Base-by-base conservation (phyloP, 2,329 filamentous ascomycete species). In the Dactylellina sp. region DNA sequence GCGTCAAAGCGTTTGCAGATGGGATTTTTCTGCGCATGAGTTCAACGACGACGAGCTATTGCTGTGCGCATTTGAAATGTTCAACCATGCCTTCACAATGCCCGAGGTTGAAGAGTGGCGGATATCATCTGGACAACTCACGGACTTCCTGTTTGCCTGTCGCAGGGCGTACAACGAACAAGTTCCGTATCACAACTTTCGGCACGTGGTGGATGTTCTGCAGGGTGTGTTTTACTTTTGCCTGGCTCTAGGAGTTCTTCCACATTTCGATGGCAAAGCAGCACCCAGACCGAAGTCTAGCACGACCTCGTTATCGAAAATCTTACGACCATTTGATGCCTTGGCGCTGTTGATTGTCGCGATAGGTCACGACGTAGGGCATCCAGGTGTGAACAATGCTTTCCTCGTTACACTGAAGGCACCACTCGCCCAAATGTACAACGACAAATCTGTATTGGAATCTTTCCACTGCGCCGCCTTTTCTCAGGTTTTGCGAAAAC, bases 391-490 rank as follows among this genome's bases (percentile, higher is more conserved):
- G 79, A 99, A 98, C 83, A 99, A 99, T 80, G 93, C 94, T 28
- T 99, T 99, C 80, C 84, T 99, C 3, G 89, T 97, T 16, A 93
- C 91, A 32, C 86, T 97, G 32, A 97, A 97, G 80, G 91, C 95
- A 16, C 94, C 95, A 0, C 84, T 99, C 25, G 95, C 95, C 11
- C 93, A 97, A 81, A 85, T 98, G 12, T 99, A 98, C 83, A 98
- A 98, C 79, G 95, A 99, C 81, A 91, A 91, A 64, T 98, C 95
- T 0, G 95, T 99, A 14, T 85, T 99, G 39, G 95, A 99, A 82
- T 96, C 94, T 0, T 99, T 98, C 79, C 95, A 99, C 80, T 97
- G 95, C 79, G 95, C 95, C 0, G 95, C 95, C 1, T 99, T 94
- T 79, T 97, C 93, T 0, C 95, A 98, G 80, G 97, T 99, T 40